phyloP scores from a whole-genome alignment of 2,329 filamentous ascomycete genomes.

The Chrysosphaeria jannelii region DNA sequence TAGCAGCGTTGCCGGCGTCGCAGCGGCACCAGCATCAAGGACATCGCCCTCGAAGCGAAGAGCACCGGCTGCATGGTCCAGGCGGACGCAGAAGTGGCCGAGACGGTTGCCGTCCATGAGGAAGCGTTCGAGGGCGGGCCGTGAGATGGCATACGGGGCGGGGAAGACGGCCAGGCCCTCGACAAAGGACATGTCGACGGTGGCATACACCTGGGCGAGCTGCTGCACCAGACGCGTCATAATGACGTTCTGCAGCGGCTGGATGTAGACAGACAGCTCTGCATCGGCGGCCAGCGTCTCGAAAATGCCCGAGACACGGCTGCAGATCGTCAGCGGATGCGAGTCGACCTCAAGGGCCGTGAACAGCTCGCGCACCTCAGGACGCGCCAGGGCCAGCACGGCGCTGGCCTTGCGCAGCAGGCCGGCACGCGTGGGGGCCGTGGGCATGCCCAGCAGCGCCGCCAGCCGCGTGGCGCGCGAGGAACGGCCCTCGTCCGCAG shows the following conservation, averaged over 20 bases:
- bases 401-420: conserved; percentile 90
- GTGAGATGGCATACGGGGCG: conserved; percentile 77
- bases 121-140: conserved; percentile 91
- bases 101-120: conserved; percentile 99
- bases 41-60: conserved; percentile 95
- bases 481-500: conserved; percentile 86
- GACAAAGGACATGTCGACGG: conserved; percentile 80
- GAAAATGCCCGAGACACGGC: conserved; percentile 93
- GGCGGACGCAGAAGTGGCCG: conserved; percentile 82
- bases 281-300: conserved; percentile 74
- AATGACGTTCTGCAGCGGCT: conserved; percentile 92
- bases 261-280: conserved; percentile 92
- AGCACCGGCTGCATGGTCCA: conserved; percentile 83
- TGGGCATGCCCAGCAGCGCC: conserved; percentile 78
- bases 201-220: conserved; percentile 94
- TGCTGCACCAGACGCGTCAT: conserved; percentile 96
- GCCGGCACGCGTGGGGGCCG: conserved; percentile 60
- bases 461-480: conserved; percentile 97
- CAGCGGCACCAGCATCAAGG: conserved; percentile 51
- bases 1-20: conserved; percentile 79
- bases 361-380: conserved; percentile 90
- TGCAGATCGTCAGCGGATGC: conserved; percentile 92
- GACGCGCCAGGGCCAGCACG: conserved; percentile 68
- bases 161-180: conserved; percentile 86
- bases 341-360: conserved; percentile 98